Percentiles rank a stretch among this genome's conserved stretches.
Conservation (phyloP, 1,284 basidiomycete genomes). For the Phlebopus sp. region DNA sequence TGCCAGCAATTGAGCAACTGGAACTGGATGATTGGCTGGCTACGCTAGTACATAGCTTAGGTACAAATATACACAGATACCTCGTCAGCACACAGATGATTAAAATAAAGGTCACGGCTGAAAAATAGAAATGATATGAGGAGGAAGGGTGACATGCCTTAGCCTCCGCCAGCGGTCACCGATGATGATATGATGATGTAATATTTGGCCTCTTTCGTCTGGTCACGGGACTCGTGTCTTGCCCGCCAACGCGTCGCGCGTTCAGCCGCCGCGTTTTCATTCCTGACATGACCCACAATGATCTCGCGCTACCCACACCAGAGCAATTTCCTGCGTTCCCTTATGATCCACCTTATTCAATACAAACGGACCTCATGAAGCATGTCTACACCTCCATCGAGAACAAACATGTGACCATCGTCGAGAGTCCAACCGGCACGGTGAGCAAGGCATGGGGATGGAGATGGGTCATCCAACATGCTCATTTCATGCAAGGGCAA, state of each 20-base stretch:
- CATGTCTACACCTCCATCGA: slow-evolving; percentile 86
- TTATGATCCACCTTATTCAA: slow-evolving; percentile 78
- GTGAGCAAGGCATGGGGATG: slow-evolving; percentile 36
- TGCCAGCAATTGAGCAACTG: slow-evolving; percentile 1
- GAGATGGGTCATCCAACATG: not conserved
- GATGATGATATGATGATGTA: not conserved
- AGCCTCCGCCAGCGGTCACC: not conserved
- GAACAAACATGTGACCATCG: slow-evolving; percentile 68
- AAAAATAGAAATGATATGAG: too few species aligned
- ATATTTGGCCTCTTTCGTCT: too few species aligned
- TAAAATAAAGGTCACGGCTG: too few species aligned
- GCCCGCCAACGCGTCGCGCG: not conserved
- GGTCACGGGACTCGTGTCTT: not conserved
- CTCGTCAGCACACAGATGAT: too few species aligned
- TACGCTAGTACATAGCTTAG: too few species aligned
- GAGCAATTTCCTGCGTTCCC: slow-evolving; percentile 73
- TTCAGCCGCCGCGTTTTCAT: not conserved
- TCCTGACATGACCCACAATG: slow-evolving; percentile 15
- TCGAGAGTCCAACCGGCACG: slow-evolving; percentile 87
- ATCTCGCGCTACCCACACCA: slow-evolving; percentile 53
- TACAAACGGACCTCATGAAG: slow-evolving; percentile 88
- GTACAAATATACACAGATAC: too few species aligned
- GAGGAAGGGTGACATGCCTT: too few species aligned
- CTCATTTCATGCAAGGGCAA: slow-evolving; percentile 61
- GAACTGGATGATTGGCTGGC: too few species aligned